A percentile compares a stretch with the other conserved stretches of the same genome.
Evolutionary conservation across 2,329 filamentous ascomycete genomes (phyloP).

Genomic region (Ramularia collo-cygni): DNA sequence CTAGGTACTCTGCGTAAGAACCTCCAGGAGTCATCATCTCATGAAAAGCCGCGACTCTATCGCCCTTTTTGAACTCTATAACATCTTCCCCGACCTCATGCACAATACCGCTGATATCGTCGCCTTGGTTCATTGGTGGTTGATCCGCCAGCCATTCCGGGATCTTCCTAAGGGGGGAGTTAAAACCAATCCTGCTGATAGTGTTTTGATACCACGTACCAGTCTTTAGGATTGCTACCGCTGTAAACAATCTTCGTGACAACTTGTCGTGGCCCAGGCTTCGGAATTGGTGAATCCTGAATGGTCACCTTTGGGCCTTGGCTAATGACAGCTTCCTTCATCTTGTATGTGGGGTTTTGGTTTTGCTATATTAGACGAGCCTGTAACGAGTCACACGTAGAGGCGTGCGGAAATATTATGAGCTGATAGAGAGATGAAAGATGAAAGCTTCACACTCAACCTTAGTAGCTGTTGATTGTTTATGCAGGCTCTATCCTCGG

Average conservation of each 20-base stretch:
- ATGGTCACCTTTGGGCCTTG: constrained; percentile 30
- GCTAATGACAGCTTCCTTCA: constrained; percentile 34
- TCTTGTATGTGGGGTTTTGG: constrained; percentile 6
- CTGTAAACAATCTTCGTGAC: constrained; percentile 28
- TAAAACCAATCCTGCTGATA: not conserved
- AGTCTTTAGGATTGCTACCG: constrained; percentile 30
- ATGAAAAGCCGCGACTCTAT: constrained; percentile 53
- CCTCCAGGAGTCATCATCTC: constrained; percentile 46
- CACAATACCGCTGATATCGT: constrained; percentile 39
- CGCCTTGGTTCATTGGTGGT: constrained; percentile 26
- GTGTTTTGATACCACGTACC: constrained; percentile 6
- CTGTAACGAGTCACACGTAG: too few relatives aligned
- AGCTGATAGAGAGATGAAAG: too few relatives aligned
- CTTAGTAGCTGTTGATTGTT: too few relatives aligned
- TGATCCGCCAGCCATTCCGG: constrained; percentile 14
- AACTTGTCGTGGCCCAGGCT: constrained; percentile 28
- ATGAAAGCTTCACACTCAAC: too few relatives aligned
- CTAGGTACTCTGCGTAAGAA: constrained; percentile 57
- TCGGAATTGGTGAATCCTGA: constrained; percentile 37
- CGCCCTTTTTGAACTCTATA: constrained; percentile 51
- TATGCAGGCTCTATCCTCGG: too few relatives aligned
- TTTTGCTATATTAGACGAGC: not conserved
- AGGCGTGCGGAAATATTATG: too few relatives aligned
- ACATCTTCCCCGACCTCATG: constrained; percentile 50
- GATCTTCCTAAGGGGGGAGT: constrained; percentile 11